Conservation (phyloP, 2,329 filamentous ascomycete species). For the Cryphonectria carpinicola region DNA sequence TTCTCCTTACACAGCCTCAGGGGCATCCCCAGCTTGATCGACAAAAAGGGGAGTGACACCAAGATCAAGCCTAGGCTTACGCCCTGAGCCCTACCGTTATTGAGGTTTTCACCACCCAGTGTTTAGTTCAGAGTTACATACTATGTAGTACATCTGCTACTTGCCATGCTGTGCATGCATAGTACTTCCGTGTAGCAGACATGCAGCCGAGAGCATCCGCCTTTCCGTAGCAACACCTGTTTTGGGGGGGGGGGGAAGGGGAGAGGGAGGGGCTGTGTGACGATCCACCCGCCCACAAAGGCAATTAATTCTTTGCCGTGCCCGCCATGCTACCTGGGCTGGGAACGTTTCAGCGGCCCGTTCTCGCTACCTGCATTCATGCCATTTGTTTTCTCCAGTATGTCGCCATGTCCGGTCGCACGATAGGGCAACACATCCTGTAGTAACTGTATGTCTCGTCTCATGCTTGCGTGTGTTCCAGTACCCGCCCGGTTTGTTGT, state of each 20-base stretch:
- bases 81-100: not conserved
- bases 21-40: not conserved
- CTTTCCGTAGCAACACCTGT: not conserved
- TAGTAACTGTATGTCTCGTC: not conserved
- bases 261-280: too few species aligned
- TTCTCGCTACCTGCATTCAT: not conserved
- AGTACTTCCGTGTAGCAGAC: not conserved
- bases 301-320: not conserved
- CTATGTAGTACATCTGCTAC: not conserved
- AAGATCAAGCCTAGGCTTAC: not conserved
- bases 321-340: not conserved
- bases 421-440: not conserved
- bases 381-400: not conserved
- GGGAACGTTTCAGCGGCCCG: not conserved
- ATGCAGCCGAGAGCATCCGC: not conserved
- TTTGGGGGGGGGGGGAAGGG: too few species aligned
- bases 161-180: not conserved
- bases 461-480: not conserved
- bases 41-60: not conserved
- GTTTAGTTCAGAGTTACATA: not conserved
- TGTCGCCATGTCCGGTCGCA: conserved; percentile 2
- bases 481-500: not conserved
- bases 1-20: conserved; percentile 2
- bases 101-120: not conserved
- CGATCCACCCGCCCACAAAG: not conserved